Percentiles rank a stretch among this genome's conserved stretches.
phyloP scores from a whole-genome alignment of 2,329 filamentous ascomycete genomes.

The Talaromyces pinophilus region DNA sequence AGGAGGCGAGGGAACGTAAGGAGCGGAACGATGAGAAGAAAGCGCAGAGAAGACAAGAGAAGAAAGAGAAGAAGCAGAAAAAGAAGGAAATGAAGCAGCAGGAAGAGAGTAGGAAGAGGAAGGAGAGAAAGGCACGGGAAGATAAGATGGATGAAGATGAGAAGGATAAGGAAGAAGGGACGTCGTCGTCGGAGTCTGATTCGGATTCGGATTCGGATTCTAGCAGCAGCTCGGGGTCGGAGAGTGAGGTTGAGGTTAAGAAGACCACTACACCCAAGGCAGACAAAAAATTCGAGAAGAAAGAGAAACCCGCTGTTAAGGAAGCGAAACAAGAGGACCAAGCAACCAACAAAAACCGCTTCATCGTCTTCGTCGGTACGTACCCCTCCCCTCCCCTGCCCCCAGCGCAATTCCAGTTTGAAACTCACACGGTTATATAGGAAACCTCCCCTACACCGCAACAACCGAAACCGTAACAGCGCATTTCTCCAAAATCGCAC shows the following conservation, averaged over 20 bases:
- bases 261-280: constrained; percentile 31
- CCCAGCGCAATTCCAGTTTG: too few relatives aligned
- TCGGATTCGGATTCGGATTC: constrained; percentile 18
- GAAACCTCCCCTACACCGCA: constrained; percentile 85
- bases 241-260: background rate
- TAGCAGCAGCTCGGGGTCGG: constrained; percentile 5
- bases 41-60: constrained; percentile 24
- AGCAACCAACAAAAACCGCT: constrained; percentile 54
- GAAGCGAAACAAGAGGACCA: constrained; percentile 20
- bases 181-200: constrained; percentile 13
- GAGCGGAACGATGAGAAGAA: constrained; percentile 21
- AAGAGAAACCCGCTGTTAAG: constrained; percentile 24
- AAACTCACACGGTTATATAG: constrained; percentile 41
- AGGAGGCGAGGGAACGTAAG: constrained; percentile 19
- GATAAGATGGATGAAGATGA: background rate
- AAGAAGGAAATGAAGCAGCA: constrained; percentile 25
- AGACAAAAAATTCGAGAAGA: constrained; percentile 33
- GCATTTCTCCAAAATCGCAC: constrained; percentile 77
- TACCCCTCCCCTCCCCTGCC: constrained; percentile 12
- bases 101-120: constrained; percentile 5
- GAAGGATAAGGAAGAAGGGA: background rate
- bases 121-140: constrained; percentile 9
- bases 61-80: constrained; percentile 24
- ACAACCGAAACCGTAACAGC: constrained; percentile 67
- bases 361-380: constrained; percentile 75